Conservation (phyloP, 257 asterid genomes). For the Nicotiana paniculata region DNA sequence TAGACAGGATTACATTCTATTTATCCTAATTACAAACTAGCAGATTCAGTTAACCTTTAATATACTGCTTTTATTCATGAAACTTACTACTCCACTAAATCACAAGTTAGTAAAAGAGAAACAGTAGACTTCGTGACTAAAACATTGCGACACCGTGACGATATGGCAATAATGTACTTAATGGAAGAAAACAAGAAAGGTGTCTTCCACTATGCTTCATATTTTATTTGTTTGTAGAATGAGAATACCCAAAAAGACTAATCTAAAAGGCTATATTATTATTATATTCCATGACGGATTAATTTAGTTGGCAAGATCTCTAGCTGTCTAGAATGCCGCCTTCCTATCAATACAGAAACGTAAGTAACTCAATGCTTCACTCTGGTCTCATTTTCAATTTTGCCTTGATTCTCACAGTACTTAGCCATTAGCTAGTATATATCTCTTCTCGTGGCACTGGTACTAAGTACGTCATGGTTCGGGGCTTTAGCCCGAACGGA, state of each 20-base stretch:
- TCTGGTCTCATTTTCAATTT: neutral
- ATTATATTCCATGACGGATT: neutral
- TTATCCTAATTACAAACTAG: neutral
- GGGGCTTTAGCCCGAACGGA: neutral
- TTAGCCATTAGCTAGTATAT: neutral
- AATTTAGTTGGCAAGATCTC: neutral
- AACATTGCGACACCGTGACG: conserved; percentile 11
- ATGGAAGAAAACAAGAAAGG: conserved; percentile 11
- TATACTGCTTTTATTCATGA: too few relatives aligned
- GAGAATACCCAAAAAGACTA: neutral
- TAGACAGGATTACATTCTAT: neutral
- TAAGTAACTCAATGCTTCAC: neutral
- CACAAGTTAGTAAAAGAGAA: neutral
- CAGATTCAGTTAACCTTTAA: neutral
- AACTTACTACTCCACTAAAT: too few relatives aligned
- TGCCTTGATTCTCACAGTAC: neutral
- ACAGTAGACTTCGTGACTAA: conserved; percentile 3
- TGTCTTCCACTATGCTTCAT: conserved; percentile 6
- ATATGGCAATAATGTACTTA: neutral
- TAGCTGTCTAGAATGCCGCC: neutral
- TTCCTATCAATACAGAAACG: neutral
- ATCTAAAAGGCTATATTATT: neutral
- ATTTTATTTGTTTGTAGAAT: neutral
- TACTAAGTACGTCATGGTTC: neutral
- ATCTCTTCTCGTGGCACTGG: neutral